phyloP scores from a whole-genome alignment of 305 asterid genomes.

The Fraxinus sp. region DNA sequence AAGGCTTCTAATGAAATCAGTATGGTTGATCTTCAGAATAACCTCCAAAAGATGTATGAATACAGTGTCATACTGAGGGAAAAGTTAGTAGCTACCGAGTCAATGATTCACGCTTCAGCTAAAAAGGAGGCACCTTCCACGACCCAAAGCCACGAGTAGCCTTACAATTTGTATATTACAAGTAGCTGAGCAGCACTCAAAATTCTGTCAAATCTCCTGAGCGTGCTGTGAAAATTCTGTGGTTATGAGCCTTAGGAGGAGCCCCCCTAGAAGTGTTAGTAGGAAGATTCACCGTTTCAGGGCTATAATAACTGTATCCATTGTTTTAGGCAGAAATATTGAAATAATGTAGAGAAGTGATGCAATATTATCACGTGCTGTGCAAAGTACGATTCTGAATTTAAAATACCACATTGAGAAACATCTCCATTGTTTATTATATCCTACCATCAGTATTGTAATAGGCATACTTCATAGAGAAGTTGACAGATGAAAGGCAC shows the following conservation, averaged over 20 bases:
- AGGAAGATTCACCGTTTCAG: neutral
- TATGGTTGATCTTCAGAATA: constrained; percentile 51
- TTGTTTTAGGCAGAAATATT: neutral
- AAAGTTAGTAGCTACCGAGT: constrained; percentile 42
- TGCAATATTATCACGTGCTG: neutral
- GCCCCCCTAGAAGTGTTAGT: neutral
- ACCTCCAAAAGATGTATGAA: constrained; percentile 47
- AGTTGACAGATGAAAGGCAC: neutral
- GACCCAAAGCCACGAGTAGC: neutral
- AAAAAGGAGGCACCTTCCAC: constrained; percentile 27
- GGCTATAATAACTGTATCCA: neutral
- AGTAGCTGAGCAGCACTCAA: neutral
- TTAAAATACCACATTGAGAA: neutral
- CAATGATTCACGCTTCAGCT: constrained; percentile 28
- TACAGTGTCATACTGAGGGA: constrained; percentile 56
- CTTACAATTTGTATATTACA: neutral
- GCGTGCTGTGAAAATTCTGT: neutral
- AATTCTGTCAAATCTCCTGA: neutral
- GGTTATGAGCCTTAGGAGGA: neutral
- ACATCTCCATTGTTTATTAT: neutral
- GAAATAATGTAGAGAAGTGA: neutral
- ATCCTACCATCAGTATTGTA: neutral
- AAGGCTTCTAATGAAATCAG: constrained; percentile 36
- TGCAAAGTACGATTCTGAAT: neutral
- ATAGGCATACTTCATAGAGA: neutral